Conservation (phyloP, 352 stramenopile genomes). For the Pythium folliculosum region DNA sequence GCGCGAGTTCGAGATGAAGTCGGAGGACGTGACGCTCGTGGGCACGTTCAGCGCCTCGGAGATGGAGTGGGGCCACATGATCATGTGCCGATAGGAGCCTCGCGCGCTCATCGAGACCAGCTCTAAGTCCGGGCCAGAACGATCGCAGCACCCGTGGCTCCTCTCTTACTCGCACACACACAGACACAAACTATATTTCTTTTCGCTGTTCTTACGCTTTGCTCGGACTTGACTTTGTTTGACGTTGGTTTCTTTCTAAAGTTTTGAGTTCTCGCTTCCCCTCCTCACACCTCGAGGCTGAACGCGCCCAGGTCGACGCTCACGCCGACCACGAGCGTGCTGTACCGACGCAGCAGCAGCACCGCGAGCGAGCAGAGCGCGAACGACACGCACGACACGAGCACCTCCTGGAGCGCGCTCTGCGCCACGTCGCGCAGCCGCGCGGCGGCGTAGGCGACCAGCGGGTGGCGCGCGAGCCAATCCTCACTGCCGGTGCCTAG, state of each 20-base stretch:
- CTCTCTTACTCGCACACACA: not conserved
- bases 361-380: slow-evolving; percentile 26
- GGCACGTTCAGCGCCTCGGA: slow-evolving; percentile 27
- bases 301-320: slow-evolving; percentile 34
- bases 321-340: slow-evolving; percentile 30
- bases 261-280: too few species aligned
- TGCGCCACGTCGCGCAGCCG: slow-evolving; percentile 18
- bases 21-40: slow-evolving; percentile 27
- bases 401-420: slow-evolving; percentile 28
- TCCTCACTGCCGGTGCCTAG: too few species aligned
- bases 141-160: not conserved
- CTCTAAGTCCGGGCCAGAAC: not conserved
- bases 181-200: not conserved
- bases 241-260: too few species aligned
- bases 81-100: slow-evolving; percentile 26
- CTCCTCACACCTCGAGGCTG: slow-evolving; percentile 27
- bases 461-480: slow-evolving; percentile 13
- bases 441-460: not conserved
- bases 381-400: slow-evolving; percentile 32
- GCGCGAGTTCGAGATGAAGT: slow-evolving; percentile 34
- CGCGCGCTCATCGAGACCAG: too few species aligned
- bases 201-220: not conserved
- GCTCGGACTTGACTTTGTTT: too few species aligned
- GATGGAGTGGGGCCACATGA: slow-evolving; percentile 30
- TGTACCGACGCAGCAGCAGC: slow-evolving; percentile 28